A percentile compares a stretch with the other conserved stretches of the same genome.
These are phyloP conservation scores for Neonectria punicea DNA, from an alignment of 2,329 filamentous ascomycete species.

Conservation along the genomic window DNA sequence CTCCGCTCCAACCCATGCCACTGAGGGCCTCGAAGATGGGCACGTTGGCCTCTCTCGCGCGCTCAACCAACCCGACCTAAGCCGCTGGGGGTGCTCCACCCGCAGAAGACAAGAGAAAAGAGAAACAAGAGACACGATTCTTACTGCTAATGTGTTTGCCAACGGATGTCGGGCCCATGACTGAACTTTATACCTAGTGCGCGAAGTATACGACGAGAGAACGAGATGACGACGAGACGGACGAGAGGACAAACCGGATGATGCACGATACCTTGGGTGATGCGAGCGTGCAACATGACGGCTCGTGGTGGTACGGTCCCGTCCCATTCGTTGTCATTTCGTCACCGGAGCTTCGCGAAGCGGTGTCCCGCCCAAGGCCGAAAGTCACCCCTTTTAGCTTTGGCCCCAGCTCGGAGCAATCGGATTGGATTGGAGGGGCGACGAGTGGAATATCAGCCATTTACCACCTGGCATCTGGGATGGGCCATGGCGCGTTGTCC, in stretches of 20 bases:
- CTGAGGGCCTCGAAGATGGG: conserved; percentile 23
- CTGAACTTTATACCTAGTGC: conserved; percentile 28
- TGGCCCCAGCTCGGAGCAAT: conserved; percentile 18
- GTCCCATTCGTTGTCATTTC: conserved; percentile 38
- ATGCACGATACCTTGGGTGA: conserved; percentile 6
- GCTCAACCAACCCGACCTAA: conserved; percentile 28
- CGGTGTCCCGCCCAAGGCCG: conserved; percentile 13
- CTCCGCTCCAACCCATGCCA: conserved; percentile 26
- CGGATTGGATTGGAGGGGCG: conserved; percentile 12
- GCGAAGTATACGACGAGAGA: conserved; percentile 4
- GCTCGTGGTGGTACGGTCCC: conserved; percentile 38
- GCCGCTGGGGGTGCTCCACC: conserved; percentile 30
- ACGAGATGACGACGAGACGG: background rate
- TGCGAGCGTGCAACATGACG: conserved; percentile 16
- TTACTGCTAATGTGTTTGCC: conserved; percentile 30
- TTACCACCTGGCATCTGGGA: conserved; percentile 21
- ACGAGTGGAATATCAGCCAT: conserved; percentile 24
- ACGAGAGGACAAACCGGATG: conserved; percentile 1
- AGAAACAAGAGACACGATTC: conserved; percentile 24
- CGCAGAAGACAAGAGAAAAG: conserved; percentile 37
- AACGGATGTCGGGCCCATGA: conserved; percentile 33
- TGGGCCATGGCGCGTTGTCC: background rate
- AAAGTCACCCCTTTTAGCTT: conserved; percentile 19
- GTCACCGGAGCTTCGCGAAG: conserved; percentile 25
- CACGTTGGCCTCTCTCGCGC: conserved; percentile 32